Evolutionary conservation across 768 basidiomycete genomes (phyloP), one percentile per base, ranked within the genome.

Genomic region (Xerocomus spinulosus): DNA sequence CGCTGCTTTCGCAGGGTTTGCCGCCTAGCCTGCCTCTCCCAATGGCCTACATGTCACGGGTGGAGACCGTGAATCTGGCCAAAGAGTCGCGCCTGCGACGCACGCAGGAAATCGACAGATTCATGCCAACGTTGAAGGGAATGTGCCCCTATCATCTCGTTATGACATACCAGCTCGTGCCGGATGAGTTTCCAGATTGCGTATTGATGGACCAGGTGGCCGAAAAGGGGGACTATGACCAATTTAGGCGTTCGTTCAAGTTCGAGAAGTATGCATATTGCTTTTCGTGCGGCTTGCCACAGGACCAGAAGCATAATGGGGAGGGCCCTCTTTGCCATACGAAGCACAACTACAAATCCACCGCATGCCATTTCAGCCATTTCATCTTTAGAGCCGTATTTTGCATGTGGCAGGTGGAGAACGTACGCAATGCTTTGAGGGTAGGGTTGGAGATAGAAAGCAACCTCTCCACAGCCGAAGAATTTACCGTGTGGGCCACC

Each of bases 121-220:
- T 37, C 26, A 46, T 53, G 41, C 48, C 48, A 4, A 1, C 1
- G 1, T 17, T 53, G 20, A 17, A 33, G 21, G 52, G 52, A 2
- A 42, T 23, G 13, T 52, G 51, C n/a, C 47, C 51, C 2, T 44
- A 44, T 17, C 47, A 52, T 13, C 49, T 52, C 5, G 51, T 52
- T 5, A 13, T 38, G 5, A 17, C 17, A 3, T 18, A 32, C 9
- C 28, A n/a, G 13, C 23, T 49, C 5, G 40, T 17, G 9, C 6
- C 9, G 10, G 51, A 43, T 18, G 4, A 42, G 34, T 52, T 34
- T 9, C 42, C 42, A 7, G 1, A 8, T 15, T 13, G 2, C 36
- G 1, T 38, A n/a, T n/a, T n/a, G n/a, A n/a, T n/a, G n/a, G n/a
- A n/a, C n/a, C n/a, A n/a, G n/a, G n/a, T n/a, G n/a, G n/a, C n/a